Conservation (phyloP, 495 filamentous ascomycete species). For the Neurospora cerealis region DNA sequence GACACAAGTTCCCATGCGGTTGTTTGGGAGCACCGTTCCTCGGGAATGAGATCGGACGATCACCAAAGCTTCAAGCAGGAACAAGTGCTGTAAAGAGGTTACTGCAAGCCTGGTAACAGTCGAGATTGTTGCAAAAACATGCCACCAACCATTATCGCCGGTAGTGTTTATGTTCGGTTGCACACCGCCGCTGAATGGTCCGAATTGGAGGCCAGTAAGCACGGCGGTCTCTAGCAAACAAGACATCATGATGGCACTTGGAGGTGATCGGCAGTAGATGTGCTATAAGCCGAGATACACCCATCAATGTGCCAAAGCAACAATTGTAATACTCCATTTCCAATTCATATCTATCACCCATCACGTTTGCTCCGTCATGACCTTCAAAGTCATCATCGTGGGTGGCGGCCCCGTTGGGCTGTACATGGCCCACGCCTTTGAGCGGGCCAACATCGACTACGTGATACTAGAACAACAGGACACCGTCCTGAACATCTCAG, state of each 20-base stretch:
- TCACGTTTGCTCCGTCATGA: neutral
- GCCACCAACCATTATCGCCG: neutral
- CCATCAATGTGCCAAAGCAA: neutral
- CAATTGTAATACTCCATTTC: neutral
- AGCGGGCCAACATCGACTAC: constrained; percentile 33
- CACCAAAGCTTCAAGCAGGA: neutral
- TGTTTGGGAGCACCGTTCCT: neutral
- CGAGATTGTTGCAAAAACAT: neutral
- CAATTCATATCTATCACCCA: neutral
- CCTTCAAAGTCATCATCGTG: constrained; percentile 42
- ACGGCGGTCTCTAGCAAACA: neutral
- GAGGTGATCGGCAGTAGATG: neutral
- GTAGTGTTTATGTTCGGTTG: neutral
- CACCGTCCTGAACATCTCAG: constrained; percentile 22
- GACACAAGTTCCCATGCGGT: neutral
- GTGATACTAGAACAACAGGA: constrained; percentile 36
- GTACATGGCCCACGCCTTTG: constrained; percentile 36
- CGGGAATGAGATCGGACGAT: neutral
- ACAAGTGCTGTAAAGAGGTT: neutral
- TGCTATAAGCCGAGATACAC: neutral
- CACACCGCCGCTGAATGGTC: neutral
- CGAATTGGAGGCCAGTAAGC: neutral
- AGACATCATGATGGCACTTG: neutral
- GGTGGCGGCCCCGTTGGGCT: constrained; percentile 43
- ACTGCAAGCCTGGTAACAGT: neutral